Evolutionary conservation across 257 asterid species (phyloP).

Genomic region (Cynanchum wilfordii): DNA sequence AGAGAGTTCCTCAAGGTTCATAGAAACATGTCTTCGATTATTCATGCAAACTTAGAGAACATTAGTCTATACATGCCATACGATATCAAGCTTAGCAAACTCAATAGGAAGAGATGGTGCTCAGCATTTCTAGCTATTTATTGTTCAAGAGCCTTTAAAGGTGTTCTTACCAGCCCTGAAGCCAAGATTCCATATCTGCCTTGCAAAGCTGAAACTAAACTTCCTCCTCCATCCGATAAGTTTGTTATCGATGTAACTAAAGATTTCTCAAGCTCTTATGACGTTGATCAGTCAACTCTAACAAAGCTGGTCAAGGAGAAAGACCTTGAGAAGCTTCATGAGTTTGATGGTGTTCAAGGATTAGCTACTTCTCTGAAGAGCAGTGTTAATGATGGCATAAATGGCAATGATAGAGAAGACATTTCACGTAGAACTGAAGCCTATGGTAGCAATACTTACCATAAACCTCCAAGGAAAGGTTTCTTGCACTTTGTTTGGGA

Average conservation of each 20-base stretch:
- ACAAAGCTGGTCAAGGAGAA: slow-evolving; percentile 34
- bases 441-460: slow-evolving; percentile 35
- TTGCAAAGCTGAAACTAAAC: too few species aligned
- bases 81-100: not conserved
- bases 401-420: slow-evolving; percentile 19
- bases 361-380: slow-evolving; percentile 24
- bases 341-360: slow-evolving; percentile 31
- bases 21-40: slow-evolving; percentile 1
- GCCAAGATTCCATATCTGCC: not conserved
- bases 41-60: slow-evolving; percentile 7
- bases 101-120: slow-evolving; percentile 22
- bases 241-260: slow-evolving; percentile 3
- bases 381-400: slow-evolving; percentile 22
- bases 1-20: not conserved
- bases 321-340: slow-evolving; percentile 14
- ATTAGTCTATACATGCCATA: not conserved
- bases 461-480: slow-evolving; percentile 18
- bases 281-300: slow-evolving; percentile 20
- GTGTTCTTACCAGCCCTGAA: not conserved
- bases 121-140: slow-evolving; percentile 24
- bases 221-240: not conserved
- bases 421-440: slow-evolving; percentile 22
- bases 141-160: slow-evolving; percentile 28
- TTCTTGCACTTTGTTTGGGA: slow-evolving; percentile 28
- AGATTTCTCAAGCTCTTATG: slow-evolving; percentile 8